Conservation (phyloP, 345 rosid species). For the Populus pruinosa region DNA sequence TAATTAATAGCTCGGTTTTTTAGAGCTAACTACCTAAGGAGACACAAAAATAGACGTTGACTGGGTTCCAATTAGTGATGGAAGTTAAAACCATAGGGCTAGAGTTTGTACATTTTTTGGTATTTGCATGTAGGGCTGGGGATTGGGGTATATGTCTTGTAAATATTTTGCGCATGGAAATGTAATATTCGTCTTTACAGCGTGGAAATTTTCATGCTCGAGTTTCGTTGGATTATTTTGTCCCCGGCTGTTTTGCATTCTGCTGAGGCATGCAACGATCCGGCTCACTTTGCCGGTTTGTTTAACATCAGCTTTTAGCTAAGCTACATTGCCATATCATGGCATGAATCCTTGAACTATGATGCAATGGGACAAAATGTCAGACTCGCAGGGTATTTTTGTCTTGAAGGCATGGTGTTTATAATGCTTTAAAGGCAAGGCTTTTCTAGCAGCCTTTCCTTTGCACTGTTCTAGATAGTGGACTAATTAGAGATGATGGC, state of each 20-base stretch:
- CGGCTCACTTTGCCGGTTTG: neutral
- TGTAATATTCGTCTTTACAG: slow-evolving; percentile 13
- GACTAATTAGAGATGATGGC: no score
- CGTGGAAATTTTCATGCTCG: neutral
- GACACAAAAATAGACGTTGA: neutral
- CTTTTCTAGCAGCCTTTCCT: no score
- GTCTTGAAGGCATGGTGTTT: no score
- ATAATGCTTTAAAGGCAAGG: no score
- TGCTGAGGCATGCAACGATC: no score
- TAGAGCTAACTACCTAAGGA: slow-evolving; percentile 34
- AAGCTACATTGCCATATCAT: no score
- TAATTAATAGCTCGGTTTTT: slow-evolving; percentile 39
- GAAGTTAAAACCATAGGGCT: slow-evolving; percentile 14
- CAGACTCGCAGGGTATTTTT: no score
- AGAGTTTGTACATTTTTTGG: slow-evolving; percentile 31
- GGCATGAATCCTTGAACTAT: no score
- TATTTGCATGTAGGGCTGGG: slow-evolving; percentile 8
- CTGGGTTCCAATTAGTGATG: slow-evolving; percentile 19
- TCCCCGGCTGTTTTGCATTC: no score
- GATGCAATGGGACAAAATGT: no score
- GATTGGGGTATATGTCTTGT: slow-evolving; percentile 14
- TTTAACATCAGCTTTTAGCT: no score
- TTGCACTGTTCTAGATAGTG: no score
- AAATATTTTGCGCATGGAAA: slow-evolving; percentile 28
- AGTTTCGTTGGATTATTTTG: neutral